phyloP scores from a whole-genome alignment of 1,284 basidiomycete genomes.

The Agroathelia rolfsii region DNA sequence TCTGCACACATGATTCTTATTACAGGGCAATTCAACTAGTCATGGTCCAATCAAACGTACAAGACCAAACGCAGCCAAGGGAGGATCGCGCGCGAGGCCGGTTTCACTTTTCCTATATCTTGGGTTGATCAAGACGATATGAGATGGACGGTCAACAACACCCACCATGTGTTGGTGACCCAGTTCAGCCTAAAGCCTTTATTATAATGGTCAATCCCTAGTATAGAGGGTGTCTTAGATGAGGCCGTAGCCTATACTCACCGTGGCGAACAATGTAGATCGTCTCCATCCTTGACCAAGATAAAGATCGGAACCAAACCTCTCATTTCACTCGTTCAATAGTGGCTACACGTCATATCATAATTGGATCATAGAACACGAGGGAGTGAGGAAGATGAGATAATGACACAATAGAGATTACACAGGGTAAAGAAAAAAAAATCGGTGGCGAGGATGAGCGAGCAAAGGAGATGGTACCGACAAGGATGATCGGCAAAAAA shows the following conservation, averaged over 20 bases:
- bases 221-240: constrained; percentile 1
- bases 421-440: too few relatives aligned
- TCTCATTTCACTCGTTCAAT: too few relatives aligned
- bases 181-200: constrained; percentile 70
- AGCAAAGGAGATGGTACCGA: too few relatives aligned
- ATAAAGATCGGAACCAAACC: too few relatives aligned
- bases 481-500: too few relatives aligned
- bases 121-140: constrained; percentile 4
- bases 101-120: constrained; percentile 52
- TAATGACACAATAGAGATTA: too few relatives aligned
- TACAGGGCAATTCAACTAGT: background rate
- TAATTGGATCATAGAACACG: too few relatives aligned
- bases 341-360: too few relatives aligned
- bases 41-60: constrained; percentile 21
- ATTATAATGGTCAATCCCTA: constrained; percentile 1
- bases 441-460: too few relatives aligned
- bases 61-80: constrained; percentile 69
- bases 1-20: constrained; percentile 23
- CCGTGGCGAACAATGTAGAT: constrained; percentile 79
- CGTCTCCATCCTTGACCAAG: constrained; percentile 40
- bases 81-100: constrained; percentile 66
- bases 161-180: constrained; percentile 55
- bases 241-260: constrained; percentile 19
- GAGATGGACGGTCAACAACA: constrained; percentile 7
- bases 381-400: too few relatives aligned